Percentiles rank a stretch among this genome's conserved stretches.
phyloP scores from a whole-genome alignment of 495 filamentous ascomycete genomes.

The Penicillium argentinense region DNA sequence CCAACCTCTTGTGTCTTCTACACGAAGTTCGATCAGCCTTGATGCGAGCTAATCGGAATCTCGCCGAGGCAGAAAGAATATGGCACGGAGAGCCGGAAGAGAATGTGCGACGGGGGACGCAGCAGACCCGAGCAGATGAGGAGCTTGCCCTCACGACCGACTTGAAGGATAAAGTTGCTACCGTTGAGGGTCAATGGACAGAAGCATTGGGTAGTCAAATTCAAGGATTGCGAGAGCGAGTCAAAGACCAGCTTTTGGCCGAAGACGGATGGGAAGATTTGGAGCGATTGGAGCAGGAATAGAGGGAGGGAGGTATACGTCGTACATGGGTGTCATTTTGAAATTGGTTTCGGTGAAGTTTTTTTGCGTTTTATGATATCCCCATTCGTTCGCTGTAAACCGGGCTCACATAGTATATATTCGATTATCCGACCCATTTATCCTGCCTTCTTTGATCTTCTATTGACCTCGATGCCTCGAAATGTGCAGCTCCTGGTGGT shows the following conservation, averaged over 20 bases:
- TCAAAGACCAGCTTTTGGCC: conserved; percentile 63
- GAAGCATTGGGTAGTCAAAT: conserved; percentile 65
- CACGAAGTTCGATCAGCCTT: conserved; percentile 89
- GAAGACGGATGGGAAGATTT: conserved; percentile 74
- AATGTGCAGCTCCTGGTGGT: too few relatives aligned
- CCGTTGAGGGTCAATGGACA: conserved; percentile 86
- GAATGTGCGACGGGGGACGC: conserved; percentile 53
- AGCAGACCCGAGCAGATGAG: conserved; percentile 61
- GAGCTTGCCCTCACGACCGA: conserved; percentile 74
- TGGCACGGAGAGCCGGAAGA: conserved; percentile 55
- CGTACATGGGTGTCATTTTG: conserved; percentile 8
- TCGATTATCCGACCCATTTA: too few relatives aligned
- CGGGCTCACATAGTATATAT: conserved; percentile 13
- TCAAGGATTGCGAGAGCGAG: conserved; percentile 52
- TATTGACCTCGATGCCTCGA: too few relatives aligned
- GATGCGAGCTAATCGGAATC: conserved; percentile 55
- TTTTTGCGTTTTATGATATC: conserved; percentile 26
- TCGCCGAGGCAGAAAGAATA: conserved; percentile 58
- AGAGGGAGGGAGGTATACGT: background rate
- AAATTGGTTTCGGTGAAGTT: conserved; percentile 11
- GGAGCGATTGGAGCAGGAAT: conserved; percentile 45
- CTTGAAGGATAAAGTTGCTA: conserved; percentile 83
- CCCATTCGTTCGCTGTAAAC: conserved; percentile 29
- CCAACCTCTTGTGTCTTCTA: conserved; percentile 85
- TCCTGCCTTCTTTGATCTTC: too few relatives aligned